These are phyloP conservation scores for Sugiyamaella japonica DNA, from an alignment of 1,139 yeast genomes.

Conservation along the genomic window DNA sequence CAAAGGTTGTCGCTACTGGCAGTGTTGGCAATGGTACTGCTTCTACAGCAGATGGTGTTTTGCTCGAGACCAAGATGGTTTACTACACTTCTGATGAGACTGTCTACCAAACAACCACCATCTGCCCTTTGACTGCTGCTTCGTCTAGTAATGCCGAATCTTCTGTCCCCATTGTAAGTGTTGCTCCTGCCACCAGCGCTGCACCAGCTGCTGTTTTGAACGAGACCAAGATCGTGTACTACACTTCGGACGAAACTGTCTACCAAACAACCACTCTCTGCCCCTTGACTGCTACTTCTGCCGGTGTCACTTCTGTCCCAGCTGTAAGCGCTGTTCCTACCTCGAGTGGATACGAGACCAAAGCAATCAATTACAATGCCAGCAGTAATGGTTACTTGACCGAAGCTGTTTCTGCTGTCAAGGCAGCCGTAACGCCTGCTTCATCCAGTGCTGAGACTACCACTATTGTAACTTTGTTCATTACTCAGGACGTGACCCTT, in stretches of 20 bases:
- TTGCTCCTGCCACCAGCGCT: neutral
- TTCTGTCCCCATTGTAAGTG: slow-evolving; percentile 7
- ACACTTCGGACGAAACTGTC: slow-evolving; percentile 8
- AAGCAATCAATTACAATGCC: slow-evolving; percentile 7
- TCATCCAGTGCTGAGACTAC: slow-evolving; percentile 5
- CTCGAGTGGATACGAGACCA: slow-evolving; percentile 3
- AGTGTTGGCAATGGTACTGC: neutral
- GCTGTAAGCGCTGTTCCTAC: neutral
- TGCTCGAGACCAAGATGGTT: neutral
- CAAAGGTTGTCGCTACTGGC: slow-evolving; percentile 4
- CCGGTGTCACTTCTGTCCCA: neutral
- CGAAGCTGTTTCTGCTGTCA: slow-evolving; percentile 11
- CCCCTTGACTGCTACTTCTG: neutral
- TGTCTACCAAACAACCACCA: slow-evolving; percentile 16
- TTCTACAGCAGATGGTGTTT: slow-evolving; percentile 9
- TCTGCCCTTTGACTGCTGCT: slow-evolving; percentile 18
- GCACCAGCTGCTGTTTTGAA: neutral
- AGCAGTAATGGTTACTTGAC: slow-evolving; percentile 8
- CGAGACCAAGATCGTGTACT: slow-evolving; percentile 11
- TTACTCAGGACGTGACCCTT: slow-evolving; percentile 16
- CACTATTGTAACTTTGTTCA: slow-evolving; percentile 9
- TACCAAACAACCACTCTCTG: slow-evolving; percentile 16
- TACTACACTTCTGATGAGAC: slow-evolving; percentile 12
- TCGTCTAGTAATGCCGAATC: slow-evolving; percentile 3
- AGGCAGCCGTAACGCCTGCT: slow-evolving; percentile 1